Base-by-base conservation (phyloP, 257 asterid genomes). In the Lycium barbarum region DNA sequence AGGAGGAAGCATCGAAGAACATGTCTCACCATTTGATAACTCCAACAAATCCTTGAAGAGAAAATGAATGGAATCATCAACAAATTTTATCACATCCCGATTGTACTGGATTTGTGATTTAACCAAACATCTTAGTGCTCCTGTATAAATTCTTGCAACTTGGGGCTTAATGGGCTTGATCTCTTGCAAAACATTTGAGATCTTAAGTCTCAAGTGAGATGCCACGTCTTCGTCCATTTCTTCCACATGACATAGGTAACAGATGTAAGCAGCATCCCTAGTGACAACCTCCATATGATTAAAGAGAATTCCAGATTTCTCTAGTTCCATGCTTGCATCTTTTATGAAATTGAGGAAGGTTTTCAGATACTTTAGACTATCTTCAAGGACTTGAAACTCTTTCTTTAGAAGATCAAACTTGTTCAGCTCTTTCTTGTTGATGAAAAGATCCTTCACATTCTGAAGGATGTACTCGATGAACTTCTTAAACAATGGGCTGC, bases 221-320 rank as follows among this genome's bases (percentile, higher is more conserved):
- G 33, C 33, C 26, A 17, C 10, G 9, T 59, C 65, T 59, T 59
- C 65, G 2, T 59, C 26, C 54, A 71, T 1, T 71, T 40, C 79
- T 40, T 71, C 79, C 55, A 43, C 79, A 71, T 7, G 38, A 68
- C 49, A 36, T 1, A 68, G 26, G 51, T 36, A 68, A 15, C 49
- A 68, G n/a, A 38, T 71, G 17, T 71, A 71, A 9, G 79, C 79
- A 71, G 79, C 55, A 40, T 71, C 43, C 33, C 9, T 7, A 0
- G 79, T 71, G 79, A 40, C 13, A 43, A 45, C 36, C 55, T 71
- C 79, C 1, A 71, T 8, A 9, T 40, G 55, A 71, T 71, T 71
- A 71, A 71, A 71, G 51, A 71, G 79, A 18, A 17, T 71, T 71
- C 33, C 33, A 55, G 79, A 71, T 71, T 71, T 40, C 36, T 40